Evolutionary conservation across 2,329 filamentous ascomycete species (phyloP).

Genomic region (Cyclaneusma minus): DNA sequence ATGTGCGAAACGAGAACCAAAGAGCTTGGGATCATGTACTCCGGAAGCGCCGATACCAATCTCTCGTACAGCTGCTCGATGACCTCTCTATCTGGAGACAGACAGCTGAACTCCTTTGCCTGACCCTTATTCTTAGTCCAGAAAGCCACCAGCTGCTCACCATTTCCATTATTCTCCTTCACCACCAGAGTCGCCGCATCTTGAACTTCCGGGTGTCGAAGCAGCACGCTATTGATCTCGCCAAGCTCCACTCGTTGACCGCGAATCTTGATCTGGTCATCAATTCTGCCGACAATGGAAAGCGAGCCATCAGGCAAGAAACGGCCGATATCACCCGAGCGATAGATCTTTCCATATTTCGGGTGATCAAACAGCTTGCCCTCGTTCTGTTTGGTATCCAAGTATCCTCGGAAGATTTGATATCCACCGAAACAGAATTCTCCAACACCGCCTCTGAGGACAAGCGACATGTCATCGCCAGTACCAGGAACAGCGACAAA

Average conservation of each 20-base stretch:
- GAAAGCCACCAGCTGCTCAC: conserved; percentile 50
- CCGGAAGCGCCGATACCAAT: conserved; percentile 41
- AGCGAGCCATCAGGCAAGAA: conserved; percentile 66
- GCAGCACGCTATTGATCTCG: conserved; percentile 53
- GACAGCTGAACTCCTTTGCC: conserved; percentile 20
- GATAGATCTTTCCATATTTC: conserved; percentile 57
- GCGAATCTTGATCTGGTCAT: conserved; percentile 69
- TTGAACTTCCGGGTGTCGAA: conserved; percentile 32
- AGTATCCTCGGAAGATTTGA: conserved; percentile 63
- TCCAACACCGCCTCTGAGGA: conserved; percentile 59
- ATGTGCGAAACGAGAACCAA: conserved; percentile 54
- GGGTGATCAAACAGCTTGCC: conserved; percentile 57
- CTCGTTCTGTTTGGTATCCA: conserved; percentile 46
- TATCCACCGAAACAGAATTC: conserved; percentile 80
- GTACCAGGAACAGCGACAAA: conserved; percentile 27
- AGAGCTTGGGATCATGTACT: conserved; percentile 67
- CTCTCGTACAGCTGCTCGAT: conserved; percentile 34
- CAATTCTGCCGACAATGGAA: conserved; percentile 55
- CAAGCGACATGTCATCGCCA: conserved; percentile 13
- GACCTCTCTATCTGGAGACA: conserved; percentile 21
- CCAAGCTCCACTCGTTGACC: conserved; percentile 67
- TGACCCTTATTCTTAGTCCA: conserved; percentile 51
- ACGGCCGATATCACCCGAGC: conserved; percentile 68
- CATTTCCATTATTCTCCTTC: conserved; percentile 19
- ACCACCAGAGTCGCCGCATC: conserved; percentile 51